These are phyloP conservation scores for Calonectria hawksworthii DNA, from an alignment of 2,329 filamentous ascomycete genomes.

Conservation along the genomic window DNA sequence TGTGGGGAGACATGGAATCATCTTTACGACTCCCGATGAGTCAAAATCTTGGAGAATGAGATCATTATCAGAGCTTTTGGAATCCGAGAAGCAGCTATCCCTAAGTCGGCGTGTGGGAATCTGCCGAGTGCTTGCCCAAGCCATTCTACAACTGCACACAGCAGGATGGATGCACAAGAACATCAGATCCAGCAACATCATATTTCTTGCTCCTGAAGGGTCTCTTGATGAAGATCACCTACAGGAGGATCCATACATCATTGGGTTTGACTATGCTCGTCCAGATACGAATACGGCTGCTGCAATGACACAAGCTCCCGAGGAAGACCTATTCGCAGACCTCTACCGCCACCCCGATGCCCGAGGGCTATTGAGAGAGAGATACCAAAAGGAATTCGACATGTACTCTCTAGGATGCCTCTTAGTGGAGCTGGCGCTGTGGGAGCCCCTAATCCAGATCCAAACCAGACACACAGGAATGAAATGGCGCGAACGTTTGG, in stretches of 20 bases:
- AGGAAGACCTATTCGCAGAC: background rate
- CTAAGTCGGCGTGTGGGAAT: background rate
- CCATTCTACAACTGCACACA: background rate
- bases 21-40: background rate
- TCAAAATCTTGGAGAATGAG: background rate
- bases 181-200: background rate
- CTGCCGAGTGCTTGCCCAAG: background rate
- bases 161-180: constrained; percentile 2
- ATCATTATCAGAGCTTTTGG: background rate
- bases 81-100: background rate
- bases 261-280: background rate
- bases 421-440: background rate
- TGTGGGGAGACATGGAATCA: background rate
- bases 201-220: background rate
- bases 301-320: background rate
- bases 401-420: background rate
- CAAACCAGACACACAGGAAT: background rate
- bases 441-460: background rate
- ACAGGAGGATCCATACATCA: background rate
- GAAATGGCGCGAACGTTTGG: background rate
- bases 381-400: background rate
- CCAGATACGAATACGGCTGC: background rate
- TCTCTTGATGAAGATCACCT: background rate
- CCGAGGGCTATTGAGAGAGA: background rate
- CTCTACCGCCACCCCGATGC: background rate